Evolutionary conservation across 2,329 filamentous ascomycete genomes (phyloP), one percentile per base, ranked within the genome.

Genomic region (Fusarium nelsonii): DNA sequence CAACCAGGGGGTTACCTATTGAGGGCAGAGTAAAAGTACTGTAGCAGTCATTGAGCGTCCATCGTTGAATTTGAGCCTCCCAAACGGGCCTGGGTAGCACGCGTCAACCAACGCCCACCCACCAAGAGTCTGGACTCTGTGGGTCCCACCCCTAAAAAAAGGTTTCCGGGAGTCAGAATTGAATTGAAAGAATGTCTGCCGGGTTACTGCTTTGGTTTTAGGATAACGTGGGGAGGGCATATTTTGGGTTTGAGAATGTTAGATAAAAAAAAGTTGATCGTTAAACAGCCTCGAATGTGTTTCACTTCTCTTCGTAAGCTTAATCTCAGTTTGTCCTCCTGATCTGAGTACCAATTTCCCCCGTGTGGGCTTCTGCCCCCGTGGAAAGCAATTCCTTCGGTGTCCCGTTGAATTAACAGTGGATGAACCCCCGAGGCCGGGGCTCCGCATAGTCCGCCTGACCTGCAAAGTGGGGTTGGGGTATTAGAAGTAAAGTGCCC

Each of bases 381-480:
- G 28, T 41, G 28, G 58, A 40, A 46, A 58, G 39, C 34, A 64
- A 57, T 64, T 64, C 58, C 39, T 64, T 69, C 52, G 43, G 54
- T 61, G 52, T 55, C 66, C 66, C 65, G 44, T 61, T 66, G 61
- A 28, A 56, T 56, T 50, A 48, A 61, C 61, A 67, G 64, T 59
- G 56, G 51, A 45, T 30, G 43, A 43, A 40, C 28, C 67, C 56
- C 63, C 51, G 63, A 65, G 39, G 66, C 67, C 61, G 70, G 68
- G 68, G 71, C 71, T 74, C 72, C 71, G 71, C 69, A 73, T 67
- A 26, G 52, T 55, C 69, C 68, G 59, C 60, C 70, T 74, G 72
- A 74, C 72, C 72, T 71, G 63, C 65, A 69, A 65, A 68, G 73
- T 74, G 72, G 72, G 69, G 72, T 60, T 73, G 63, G 62, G 71